Base-by-base conservation (phyloP, 2,329 filamentous ascomycete species). In the Volutella citrinella region DNA sequence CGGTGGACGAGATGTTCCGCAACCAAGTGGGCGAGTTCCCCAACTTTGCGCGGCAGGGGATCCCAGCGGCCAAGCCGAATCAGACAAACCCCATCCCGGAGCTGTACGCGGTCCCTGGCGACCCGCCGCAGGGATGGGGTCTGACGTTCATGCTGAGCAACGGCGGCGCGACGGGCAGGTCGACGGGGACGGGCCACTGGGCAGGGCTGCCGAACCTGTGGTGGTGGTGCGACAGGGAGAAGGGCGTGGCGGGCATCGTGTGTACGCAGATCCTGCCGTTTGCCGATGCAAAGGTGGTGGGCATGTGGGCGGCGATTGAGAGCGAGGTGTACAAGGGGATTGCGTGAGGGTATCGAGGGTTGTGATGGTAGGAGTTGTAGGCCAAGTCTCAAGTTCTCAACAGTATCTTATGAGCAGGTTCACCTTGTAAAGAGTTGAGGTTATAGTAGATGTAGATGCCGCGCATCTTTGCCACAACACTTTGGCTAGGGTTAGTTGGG, bases 171-270 rank as follows among this genome's bases (percentile, higher is more conserved):
- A 76, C 77, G 4, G 77, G 78, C 0, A 64, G 78, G 8, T 73
- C 72, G 0, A 55, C 44, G 4, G 61, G 65, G 3, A 78, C 76
- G 0, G 70, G 48, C 0, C 68, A 64, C 49, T 83, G 80, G 80
- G 72, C 72, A 3, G 79, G 80, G 0, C 46, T 82, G 19, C 56
- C 75, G 5, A 83, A 82, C 51, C 46, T 74, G 19, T 82, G 66
- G 49, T 83, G 78, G 76, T 83, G 77, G 78, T 64, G 63, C 20
- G 79, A 83, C 55, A 60, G 76, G 7, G 75, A 80, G 51, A 72
- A 69, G 36, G 78, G 75, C 0, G 60, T 82, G 26, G 78, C 68
- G 0, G 74, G 72, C 0, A 66, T 78, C 8, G 55, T 76, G 3
- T 65, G 63, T 22, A 59, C 61, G 4, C 74, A 77, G 52, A 65